phyloP scores from a whole-genome alignment of 306 rosid genomes.

The Hylodesmum podocarpum region DNA sequence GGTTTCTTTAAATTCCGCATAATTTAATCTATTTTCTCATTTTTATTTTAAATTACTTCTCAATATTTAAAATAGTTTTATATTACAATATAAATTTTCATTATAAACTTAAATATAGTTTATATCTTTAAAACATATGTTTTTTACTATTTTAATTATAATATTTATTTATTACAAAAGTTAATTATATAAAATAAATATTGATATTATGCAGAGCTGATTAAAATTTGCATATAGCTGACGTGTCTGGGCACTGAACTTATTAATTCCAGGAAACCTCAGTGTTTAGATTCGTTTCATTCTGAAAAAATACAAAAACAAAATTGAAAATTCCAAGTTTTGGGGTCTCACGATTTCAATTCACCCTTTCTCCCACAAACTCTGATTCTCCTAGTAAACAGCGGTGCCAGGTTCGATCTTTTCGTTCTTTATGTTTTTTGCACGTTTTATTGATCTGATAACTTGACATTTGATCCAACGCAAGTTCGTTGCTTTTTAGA shows the following conservation, averaged over 20 bases:
- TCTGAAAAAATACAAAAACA: not conserved
- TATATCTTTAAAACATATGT: too few species aligned
- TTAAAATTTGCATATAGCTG: not conserved
- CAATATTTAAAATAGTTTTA: too few species aligned
- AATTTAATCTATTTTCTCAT: too few species aligned
- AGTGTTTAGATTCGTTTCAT: not conserved
- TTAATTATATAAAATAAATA: too few species aligned
- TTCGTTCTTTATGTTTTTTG: not conserved
- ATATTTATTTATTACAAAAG: too few species aligned
- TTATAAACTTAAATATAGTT: too few species aligned
- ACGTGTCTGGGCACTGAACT: not conserved
- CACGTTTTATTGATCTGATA: constrained; percentile 35
- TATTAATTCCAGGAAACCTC: not conserved
- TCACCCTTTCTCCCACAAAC: not conserved
- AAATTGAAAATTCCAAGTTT: not conserved
- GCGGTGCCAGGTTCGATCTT: constrained; percentile 41
- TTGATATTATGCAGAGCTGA: too few species aligned
- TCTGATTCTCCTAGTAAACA: constrained; percentile 16
- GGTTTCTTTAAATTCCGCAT: too few species aligned
- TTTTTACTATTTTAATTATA: too few species aligned
- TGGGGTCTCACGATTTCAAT: not conserved
- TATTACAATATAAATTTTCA: too few species aligned
- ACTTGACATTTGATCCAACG: constrained; percentile 17
- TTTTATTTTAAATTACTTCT: too few species aligned
- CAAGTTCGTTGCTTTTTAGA: not conserved